Conservation (phyloP, 2,329 filamentous ascomycete species). For the Passalora sequoiae region DNA sequence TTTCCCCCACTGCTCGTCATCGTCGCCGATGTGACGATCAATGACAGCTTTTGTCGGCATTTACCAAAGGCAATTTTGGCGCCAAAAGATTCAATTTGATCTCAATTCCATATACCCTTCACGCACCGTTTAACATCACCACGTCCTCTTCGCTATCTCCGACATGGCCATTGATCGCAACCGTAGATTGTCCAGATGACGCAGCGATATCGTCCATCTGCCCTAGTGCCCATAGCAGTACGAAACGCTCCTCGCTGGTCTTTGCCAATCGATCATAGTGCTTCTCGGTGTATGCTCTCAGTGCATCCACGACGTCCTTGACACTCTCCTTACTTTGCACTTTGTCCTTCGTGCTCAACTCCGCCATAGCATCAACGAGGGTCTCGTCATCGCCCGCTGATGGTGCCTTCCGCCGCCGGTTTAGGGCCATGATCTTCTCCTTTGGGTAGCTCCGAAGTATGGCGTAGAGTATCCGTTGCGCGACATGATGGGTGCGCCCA, state of each 20-base stretch:
- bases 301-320: constrained; percentile 79
- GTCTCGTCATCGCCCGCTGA: constrained; percentile 26
- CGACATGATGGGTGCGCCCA: constrained; percentile 74
- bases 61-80: no score
- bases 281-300: constrained; percentile 84
- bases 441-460: constrained; percentile 78
- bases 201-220: constrained; percentile 74
- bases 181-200: constrained; percentile 14
- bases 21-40: no score
- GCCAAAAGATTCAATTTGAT: no score
- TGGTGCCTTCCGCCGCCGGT: constrained; percentile 30
- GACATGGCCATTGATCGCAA: constrained; percentile 13
- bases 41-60: no score
- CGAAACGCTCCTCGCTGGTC: constrained; percentile 85
- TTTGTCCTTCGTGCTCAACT: constrained; percentile 30
- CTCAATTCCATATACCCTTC: no score
- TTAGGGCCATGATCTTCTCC: constrained; percentile 58
- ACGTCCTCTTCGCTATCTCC: constrained; percentile 14
- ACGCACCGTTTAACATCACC: constrained; percentile 19
- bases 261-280: constrained; percentile 89
- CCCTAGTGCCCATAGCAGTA: constrained; percentile 85
- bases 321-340: constrained; percentile 57
- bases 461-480: constrained; percentile 77
- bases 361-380: constrained; percentile 29
- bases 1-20: no score